Evolutionary conservation across 208 protist species (phyloP).

Genomic region (Acanthamoeba castellanii): DNA sequence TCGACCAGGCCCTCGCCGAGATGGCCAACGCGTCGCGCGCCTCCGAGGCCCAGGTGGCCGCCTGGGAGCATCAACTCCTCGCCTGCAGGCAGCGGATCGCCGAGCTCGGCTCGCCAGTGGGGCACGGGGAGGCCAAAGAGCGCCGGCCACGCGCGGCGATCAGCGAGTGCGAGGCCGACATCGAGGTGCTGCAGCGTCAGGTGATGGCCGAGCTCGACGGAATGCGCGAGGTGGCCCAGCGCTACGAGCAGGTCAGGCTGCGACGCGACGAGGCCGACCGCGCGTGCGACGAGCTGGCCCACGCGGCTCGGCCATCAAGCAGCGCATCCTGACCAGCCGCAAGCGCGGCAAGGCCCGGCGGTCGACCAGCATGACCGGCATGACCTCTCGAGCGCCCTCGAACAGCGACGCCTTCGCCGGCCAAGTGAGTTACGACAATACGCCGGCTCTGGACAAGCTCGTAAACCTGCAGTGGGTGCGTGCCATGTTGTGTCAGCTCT

Average conservation of each 20-base stretch:
- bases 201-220: not conserved
- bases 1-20: not conserved
- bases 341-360: not conserved
- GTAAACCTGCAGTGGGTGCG: not conserved
- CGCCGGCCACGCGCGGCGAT: not conserved
- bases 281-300: not conserved
- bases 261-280: not conserved
- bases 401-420: not conserved
- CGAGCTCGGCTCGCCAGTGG: not conserved
- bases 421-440: not conserved
- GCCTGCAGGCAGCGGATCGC: not conserved
- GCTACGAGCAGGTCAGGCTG: not conserved
- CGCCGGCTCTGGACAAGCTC: too few species aligned
- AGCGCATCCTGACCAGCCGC: not conserved
- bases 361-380: not conserved
- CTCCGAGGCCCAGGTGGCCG: conserved; percentile 9
- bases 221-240: not conserved
- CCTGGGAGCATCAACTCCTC: not conserved
- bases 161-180: not conserved
- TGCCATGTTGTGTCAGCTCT: not conserved
- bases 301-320: not conserved
- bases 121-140: not conserved
- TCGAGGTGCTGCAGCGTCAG: not conserved
- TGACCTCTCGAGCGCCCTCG: not conserved
- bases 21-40: not conserved